These are phyloP conservation scores for Kuraishia cidri DNA, from an alignment of 805 yeast genomes.

Conservation along the genomic window DNA sequence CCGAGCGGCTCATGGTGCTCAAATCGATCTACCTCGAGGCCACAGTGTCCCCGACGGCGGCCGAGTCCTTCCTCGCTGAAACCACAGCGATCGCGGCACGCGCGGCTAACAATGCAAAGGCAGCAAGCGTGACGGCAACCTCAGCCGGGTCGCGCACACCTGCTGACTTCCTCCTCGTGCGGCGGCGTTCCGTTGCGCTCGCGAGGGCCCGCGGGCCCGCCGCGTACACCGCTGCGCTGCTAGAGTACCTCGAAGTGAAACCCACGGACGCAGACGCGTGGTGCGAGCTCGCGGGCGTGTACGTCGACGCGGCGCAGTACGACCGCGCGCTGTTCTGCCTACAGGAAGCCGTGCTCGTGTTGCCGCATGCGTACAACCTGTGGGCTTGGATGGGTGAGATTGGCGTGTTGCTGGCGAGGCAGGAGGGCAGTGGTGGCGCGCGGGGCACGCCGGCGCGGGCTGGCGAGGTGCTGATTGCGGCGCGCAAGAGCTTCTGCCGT, in stretches of 20 bases:
- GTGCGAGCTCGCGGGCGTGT: slow-evolving; percentile 69
- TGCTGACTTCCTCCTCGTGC: slow-evolving; percentile 25
- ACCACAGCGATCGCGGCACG: slow-evolving; percentile 8
- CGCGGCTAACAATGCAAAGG: slow-evolving; percentile 16
- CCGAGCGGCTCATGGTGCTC: slow-evolving; percentile 49
- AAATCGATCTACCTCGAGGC: slow-evolving; percentile 51
- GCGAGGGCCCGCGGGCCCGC: slow-evolving; percentile 15
- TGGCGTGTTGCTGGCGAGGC: slow-evolving; percentile 10
- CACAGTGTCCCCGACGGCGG: slow-evolving; percentile 28
- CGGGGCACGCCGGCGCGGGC: slow-evolving; percentile 1
- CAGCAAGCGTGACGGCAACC: slow-evolving; percentile 6
- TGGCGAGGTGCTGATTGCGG: slow-evolving; percentile 8
- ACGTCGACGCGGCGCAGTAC: slow-evolving; percentile 49
- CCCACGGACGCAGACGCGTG: slow-evolving; percentile 76
- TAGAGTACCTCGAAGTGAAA: slow-evolving; percentile 44
- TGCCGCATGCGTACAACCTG: slow-evolving; percentile 63
- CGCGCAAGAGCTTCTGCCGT: slow-evolving; percentile 47
- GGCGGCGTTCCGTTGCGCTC: slow-evolving; percentile 27
- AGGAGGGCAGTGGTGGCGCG: too few relatives aligned
- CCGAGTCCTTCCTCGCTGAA: slow-evolving; percentile 23
- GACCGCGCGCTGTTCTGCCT: slow-evolving; percentile 59
- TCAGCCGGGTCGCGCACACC: slow-evolving; percentile 14
- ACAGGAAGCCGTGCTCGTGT: slow-evolving; percentile 60
- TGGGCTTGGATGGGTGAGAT: slow-evolving; percentile 58
- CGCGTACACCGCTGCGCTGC: slow-evolving; percentile 47